Base-by-base conservation (phyloP, 495 filamentous ascomycete species). In the Baudoinia panamericana region DNA sequence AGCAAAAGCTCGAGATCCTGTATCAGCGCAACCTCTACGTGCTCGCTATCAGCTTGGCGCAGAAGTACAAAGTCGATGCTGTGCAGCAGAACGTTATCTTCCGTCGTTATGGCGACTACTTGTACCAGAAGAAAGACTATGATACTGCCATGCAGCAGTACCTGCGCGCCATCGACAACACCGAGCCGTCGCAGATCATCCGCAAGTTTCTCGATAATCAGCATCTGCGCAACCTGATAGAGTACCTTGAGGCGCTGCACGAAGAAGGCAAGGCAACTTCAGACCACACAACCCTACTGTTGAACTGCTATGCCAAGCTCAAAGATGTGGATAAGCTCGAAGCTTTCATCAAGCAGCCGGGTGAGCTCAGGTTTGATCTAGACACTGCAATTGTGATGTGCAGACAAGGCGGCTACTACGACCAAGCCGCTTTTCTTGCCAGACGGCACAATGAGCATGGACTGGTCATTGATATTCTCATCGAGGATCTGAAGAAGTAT, bases 71-170 rank as follows among this genome's bases (percentile, higher is more conserved):
- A 11, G 66, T 80, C 16, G 84, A 88, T 57, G 51, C 67, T 9
- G 58, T 75, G 15, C 84, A 93, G 56, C 83, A 90, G 32, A 93
- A 92, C 55, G 70, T 82, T 30, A 96, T 97, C 38, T 88, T 82
- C 50, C 76, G 92, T 40, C 88, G 78, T 60, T 96, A 93, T 59
- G 90, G 90, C 8, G 92, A 97, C 56, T 87, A 82, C 45, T 62
- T 95, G n/a, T 94, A 97, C 52, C 84, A 90, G 53, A 90, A 85
- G 52, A 81, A 78, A 2, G 85, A 93, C 54, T 96, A 86, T 55
- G 88, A 97, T 55, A 86, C 81, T 15, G 93, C 90, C 9, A 97
- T 97, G 92, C 82, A 92, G 56, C 90, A 94, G 58, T 97, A 96
- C 56, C 75, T 97, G 47, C 81, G 84, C 54, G 87, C 92, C 0